phyloP scores from a whole-genome alignment of 2,329 filamentous ascomycete genomes.

The Fonsecaea nubica region DNA sequence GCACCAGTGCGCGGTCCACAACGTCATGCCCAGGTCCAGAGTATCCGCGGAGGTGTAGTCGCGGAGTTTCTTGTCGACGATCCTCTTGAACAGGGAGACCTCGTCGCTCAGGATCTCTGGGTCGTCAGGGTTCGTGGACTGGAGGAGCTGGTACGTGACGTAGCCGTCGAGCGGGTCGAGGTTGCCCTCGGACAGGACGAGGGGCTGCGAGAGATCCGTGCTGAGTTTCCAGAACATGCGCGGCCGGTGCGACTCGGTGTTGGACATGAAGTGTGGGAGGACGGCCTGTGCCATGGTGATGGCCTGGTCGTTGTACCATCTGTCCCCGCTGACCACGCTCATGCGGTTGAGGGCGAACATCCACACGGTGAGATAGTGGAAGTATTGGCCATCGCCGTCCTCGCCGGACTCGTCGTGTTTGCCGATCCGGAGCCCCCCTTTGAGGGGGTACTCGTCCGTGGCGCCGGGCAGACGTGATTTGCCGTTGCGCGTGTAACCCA shows the following conservation, averaged over 20 bases:
- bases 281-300: conserved; percentile 60
- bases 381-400: conserved; percentile 66
- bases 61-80: conserved; percentile 56
- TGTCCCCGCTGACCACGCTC: conserved; percentile 55
- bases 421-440: conserved; percentile 65
- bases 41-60: conserved; percentile 57
- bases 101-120: conserved; percentile 52
- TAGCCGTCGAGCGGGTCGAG: conserved; percentile 64
- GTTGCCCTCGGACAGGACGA: conserved; percentile 61
- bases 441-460: conserved; percentile 58
- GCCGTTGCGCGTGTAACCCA: conserved; percentile 61
- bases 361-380: conserved; percentile 68
- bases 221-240: conserved; percentile 65
- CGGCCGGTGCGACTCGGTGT: conserved; percentile 44
- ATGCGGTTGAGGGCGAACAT: conserved; percentile 67
- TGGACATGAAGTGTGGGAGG: conserved; percentile 60
- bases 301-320: conserved; percentile 58
- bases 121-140: conserved; percentile 45
- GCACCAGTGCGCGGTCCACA: conserved; percentile 64
- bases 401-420: conserved; percentile 57
- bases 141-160: conserved; percentile 58
- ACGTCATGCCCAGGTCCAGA: conserved; percentile 65
- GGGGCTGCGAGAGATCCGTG: conserved; percentile 54
- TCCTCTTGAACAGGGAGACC: conserved; percentile 59
- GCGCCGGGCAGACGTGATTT: conserved; percentile 57